Conservation (phyloP, 371 early-diverging fungal species). For the Gilbertella persicaria region DNA sequence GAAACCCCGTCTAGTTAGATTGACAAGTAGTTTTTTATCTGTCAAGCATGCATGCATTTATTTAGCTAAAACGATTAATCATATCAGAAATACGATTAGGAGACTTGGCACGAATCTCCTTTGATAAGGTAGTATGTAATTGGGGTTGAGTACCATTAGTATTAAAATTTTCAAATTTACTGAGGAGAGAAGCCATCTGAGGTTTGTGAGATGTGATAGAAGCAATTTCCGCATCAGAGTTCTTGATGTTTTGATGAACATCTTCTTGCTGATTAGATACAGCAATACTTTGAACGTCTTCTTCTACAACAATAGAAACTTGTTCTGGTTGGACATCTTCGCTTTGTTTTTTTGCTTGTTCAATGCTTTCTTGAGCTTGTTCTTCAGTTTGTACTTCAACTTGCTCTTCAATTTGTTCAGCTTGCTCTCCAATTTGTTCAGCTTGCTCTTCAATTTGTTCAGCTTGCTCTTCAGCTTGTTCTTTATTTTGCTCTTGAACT, state of each 20-base stretch:
- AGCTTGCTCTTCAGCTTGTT: constrained; percentile 1
- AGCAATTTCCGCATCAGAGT: constrained; percentile 34
- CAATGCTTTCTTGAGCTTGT: too few relatives aligned
- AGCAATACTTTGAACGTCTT: constrained; percentile 3
- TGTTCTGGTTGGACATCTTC: not conserved
- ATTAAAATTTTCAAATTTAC: constrained; percentile 31
- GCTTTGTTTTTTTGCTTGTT: constrained; percentile 2
- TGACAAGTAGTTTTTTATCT: too few relatives aligned
- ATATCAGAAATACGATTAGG: constrained; percentile 45
- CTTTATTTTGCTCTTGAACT: too few relatives aligned
- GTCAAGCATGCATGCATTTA: too few relatives aligned
- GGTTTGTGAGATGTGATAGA: constrained; percentile 28
- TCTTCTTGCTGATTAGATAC: constrained; percentile 2
- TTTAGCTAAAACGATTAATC: constrained; percentile 36
- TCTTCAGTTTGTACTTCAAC: not conserved
- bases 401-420: not conserved
- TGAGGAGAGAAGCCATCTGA: constrained; percentile 37
- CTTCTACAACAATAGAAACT: not conserved
- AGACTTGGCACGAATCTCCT: constrained; percentile 36
- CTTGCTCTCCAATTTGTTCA: not conserved
- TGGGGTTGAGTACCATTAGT: constrained; percentile 1
- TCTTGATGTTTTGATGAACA: constrained; percentile 2
- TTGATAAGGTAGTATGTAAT: constrained; percentile 17
- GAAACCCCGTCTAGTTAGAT: too few relatives aligned
- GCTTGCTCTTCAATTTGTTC: not conserved